Base-by-base conservation (phyloP, 2,329 filamentous ascomycete genomes). In the Cryphonectria carpinicola region DNA sequence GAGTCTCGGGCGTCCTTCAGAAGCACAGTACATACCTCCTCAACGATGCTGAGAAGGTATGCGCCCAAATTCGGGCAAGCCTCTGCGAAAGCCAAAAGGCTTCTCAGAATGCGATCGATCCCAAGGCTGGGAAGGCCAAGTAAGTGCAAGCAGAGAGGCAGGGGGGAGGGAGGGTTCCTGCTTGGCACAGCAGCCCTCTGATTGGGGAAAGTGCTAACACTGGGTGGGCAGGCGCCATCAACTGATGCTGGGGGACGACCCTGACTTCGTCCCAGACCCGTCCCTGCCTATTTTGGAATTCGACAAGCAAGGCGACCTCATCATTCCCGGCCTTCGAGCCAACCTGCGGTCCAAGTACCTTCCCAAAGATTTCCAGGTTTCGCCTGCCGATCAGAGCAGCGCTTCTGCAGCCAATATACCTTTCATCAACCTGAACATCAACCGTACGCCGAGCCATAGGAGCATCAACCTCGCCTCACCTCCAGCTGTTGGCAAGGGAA, bases 21-120 rank as follows among this genome's bases (percentile, higher is more conserved):
- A 93, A 97, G 78, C 95, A 99, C 81, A 97, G 93, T 76, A 86
- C 87, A 52, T 99, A 97, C 79, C 89, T 97, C 35, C 89, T 98
- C 63, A 86, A 88, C 3, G 96, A 98, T 77, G 90, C 91, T 2
- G 90, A 95, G 79, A 90, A 88, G 74, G 90, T 92, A 52, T 90
- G 93, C 75, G 87, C 90, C 72, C 89, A 89, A 74, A 93, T 98
- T 87, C 86, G 88, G 74, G 83, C 88, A 2, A 88, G 94, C 78
- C 84, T 93, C 73, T 88, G 85, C 66, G 81, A 86, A 10, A 79
- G 91, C 67, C 82, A 85, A 52, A 41, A 63, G 25, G 52, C 63
- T 4, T 41, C 63, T 28, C 83, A 84, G 25, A 87, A 87, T 70
- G 89, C 87, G 28, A 84, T 94, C 37, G 93, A 97, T 79, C 86